These are phyloP conservation scores for Salix caprea DNA, from an alignment of 345 rosid genomes.

Conservation along the genomic window DNA sequence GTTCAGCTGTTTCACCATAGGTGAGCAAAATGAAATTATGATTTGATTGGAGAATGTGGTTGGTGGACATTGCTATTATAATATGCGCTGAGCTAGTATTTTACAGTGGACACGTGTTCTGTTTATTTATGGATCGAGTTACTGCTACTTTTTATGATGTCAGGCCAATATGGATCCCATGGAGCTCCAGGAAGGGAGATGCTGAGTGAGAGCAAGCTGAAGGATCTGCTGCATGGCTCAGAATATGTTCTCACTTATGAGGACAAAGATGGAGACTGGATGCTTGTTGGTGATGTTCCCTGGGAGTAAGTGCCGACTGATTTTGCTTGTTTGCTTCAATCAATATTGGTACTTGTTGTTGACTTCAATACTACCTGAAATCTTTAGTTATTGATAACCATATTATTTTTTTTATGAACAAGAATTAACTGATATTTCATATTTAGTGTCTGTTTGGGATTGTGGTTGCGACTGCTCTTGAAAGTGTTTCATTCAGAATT, in stretches of 20 bases:
- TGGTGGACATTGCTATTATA: neutral
- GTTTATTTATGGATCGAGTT: conserved; percentile 21
- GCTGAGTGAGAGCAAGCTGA: conserved; percentile 30
- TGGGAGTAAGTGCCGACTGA: conserved; percentile 27
- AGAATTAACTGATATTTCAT: neutral
- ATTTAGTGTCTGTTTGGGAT: neutral
- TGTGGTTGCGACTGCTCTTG: too few species aligned
- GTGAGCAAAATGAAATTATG: conserved; percentile 12
- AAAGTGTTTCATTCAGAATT: too few species aligned
- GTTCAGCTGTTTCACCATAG: conserved; percentile 36
- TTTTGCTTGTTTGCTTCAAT: neutral
- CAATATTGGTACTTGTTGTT: neutral
- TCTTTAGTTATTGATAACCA: too few species aligned
- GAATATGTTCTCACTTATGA: conserved; percentile 33
- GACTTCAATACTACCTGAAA: neutral
- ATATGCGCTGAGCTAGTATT: neutral
- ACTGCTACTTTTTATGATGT: conserved; percentile 17
- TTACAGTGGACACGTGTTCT: too few species aligned
- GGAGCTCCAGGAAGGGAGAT: conserved; percentile 28
- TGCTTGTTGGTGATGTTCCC: conserved; percentile 38
- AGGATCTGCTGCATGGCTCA: conserved; percentile 35
- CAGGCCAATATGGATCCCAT: conserved; percentile 34
- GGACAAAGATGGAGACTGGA: conserved; percentile 36
- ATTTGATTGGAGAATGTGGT: neutral
- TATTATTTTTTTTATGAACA: too few species aligned